These are phyloP conservation scores for Beverwykella pulmonaria DNA, from an alignment of 495 filamentous ascomycete species.

Conservation along the genomic window DNA sequence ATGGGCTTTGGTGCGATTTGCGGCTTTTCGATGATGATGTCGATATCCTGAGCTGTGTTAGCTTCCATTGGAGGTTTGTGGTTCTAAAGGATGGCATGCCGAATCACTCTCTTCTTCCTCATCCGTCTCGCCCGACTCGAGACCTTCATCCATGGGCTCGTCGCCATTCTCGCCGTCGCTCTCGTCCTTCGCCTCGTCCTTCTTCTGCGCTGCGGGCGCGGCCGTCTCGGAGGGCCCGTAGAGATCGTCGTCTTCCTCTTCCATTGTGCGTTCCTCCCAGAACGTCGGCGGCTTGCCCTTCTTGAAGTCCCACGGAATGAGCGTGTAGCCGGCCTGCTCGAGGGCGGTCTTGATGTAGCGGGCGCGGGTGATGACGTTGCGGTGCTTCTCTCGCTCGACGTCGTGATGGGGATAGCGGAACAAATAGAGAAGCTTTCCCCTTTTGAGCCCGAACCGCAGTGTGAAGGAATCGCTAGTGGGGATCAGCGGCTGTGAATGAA, in stretches of 20 bases:
- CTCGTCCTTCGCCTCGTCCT: conserved; percentile 29
- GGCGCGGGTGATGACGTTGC: conserved; percentile 38
- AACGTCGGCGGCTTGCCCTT: conserved; percentile 29
- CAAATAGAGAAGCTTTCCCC: conserved; percentile 32
- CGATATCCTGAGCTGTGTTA: conserved; percentile 69
- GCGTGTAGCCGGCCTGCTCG: conserved; percentile 28
- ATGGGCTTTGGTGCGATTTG: conserved; percentile 65
- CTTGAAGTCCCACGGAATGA: conserved; percentile 36
- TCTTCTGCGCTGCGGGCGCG: conserved; percentile 18
- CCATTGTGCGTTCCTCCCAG: conserved; percentile 51
- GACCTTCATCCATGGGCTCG: conserved; percentile 43
- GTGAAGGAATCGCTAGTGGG: not conserved
- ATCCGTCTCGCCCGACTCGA: conserved; percentile 72
- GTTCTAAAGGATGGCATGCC: conserved; percentile 4
- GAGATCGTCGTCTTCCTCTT: conserved; percentile 73
- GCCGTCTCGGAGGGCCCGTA: conserved; percentile 56
- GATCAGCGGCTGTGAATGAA: conserved; percentile 17
- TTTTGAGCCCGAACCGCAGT: conserved; percentile 29
- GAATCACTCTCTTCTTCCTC: conserved; percentile 65
- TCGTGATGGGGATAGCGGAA: conserved; percentile 34
- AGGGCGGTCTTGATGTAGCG: conserved; percentile 31
- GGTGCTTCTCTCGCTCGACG: conserved; percentile 37
- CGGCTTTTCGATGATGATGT: conserved; percentile 87
- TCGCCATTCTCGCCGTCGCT: conserved; percentile 36
- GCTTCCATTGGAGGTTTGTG: not conserved